These are phyloP conservation scores for Mayamaea pseudoterrestris DNA, from an alignment of 108 stramenopile species.

Conservation along the genomic window DNA sequence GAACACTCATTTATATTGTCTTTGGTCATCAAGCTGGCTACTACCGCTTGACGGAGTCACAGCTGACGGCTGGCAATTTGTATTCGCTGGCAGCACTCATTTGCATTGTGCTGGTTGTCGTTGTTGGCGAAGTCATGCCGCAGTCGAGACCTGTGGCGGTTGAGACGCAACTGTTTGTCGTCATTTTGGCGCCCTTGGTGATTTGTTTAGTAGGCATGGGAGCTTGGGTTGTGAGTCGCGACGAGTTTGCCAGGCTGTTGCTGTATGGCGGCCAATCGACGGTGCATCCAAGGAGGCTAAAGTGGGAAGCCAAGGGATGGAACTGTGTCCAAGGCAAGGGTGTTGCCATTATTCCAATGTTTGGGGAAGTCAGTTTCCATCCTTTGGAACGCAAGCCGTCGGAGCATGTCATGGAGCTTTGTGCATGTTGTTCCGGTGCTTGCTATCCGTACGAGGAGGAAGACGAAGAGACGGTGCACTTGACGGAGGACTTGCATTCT, in stretches of 20 bases:
- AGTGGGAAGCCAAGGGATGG: conserved; percentile 66
- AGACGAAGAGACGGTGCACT: conserved; percentile 22
- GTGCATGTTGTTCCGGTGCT: conserved; percentile 37
- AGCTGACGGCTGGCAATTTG: conserved; percentile 73
- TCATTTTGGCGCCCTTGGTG: conserved; percentile 65
- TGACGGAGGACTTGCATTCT: conserved; percentile 11
- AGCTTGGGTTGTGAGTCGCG: conserved; percentile 69
- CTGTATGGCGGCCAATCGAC: conserved; percentile 74
- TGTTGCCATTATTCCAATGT: conserved; percentile 71
- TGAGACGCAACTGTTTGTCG: conserved; percentile 40
- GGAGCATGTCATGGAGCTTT: conserved; percentile 21
- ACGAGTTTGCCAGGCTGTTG: conserved; percentile 67
- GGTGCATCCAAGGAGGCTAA: conserved; percentile 56
- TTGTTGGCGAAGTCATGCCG: conserved; percentile 55
- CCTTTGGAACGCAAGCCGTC: conserved; percentile 31
- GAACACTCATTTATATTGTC: conserved; percentile 58
- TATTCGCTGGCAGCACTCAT: conserved; percentile 62
- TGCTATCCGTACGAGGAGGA: conserved; percentile 64
- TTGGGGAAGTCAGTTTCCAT: conserved; percentile 70
- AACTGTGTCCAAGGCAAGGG: conserved; percentile 68
- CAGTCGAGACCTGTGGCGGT: conserved; percentile 33
- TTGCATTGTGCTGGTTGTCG: conserved; percentile 52
- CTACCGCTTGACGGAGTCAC: conserved; percentile 66
- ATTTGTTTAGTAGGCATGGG: conserved; percentile 66
- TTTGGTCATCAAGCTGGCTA: conserved; percentile 81